phyloP scores from a whole-genome alignment of 1,139 yeast genomes.

The Pneumocystis canis region DNA sequence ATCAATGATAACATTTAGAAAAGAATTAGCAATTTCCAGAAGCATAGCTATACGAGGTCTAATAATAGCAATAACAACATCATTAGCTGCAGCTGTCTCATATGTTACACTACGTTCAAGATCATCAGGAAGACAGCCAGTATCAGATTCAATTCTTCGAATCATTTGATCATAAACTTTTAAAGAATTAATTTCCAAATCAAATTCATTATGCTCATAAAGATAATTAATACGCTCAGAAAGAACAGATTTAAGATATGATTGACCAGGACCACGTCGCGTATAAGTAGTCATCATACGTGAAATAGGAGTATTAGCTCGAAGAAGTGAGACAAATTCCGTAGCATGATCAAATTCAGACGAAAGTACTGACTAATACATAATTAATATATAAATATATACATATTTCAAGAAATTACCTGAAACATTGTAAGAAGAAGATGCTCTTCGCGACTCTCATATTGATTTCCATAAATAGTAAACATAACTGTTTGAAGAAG shows the following conservation, averaged over 20 bases:
- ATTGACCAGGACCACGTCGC: constrained; percentile 32
- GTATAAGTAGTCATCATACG: constrained; percentile 33
- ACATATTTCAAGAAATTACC: constrained; percentile 8
- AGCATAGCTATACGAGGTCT: constrained; percentile 30
- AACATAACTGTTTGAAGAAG: constrained; percentile 32
- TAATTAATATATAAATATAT: neutral
- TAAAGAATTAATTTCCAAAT: constrained; percentile 28
- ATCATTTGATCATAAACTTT: constrained; percentile 25
- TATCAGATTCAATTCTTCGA: constrained; percentile 5
- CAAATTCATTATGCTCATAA: constrained; percentile 22
- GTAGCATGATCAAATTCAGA: constrained; percentile 27
- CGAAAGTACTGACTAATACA: constrained; percentile 23
- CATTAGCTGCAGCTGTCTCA: constrained; percentile 24
- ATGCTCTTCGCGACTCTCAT: constrained; percentile 32
- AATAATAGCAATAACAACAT: constrained; percentile 22
- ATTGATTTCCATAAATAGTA: constrained; percentile 32
- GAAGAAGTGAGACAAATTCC: constrained; percentile 27
- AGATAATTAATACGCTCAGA: constrained; percentile 24
- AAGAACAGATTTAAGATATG: constrained; percentile 26
- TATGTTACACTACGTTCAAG: constrained; percentile 19
- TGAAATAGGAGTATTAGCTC: constrained; percentile 32
- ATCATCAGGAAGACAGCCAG: constrained; percentile 7
- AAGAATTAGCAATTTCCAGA: constrained; percentile 39
- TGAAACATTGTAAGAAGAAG: constrained; percentile 29
- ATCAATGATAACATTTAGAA: constrained; percentile 47